A percentile compares a stretch with the other conserved stretches of the same genome.
Conservation (phyloP, 345 rosid species). For the Capsella bursapastoris region DNA sequence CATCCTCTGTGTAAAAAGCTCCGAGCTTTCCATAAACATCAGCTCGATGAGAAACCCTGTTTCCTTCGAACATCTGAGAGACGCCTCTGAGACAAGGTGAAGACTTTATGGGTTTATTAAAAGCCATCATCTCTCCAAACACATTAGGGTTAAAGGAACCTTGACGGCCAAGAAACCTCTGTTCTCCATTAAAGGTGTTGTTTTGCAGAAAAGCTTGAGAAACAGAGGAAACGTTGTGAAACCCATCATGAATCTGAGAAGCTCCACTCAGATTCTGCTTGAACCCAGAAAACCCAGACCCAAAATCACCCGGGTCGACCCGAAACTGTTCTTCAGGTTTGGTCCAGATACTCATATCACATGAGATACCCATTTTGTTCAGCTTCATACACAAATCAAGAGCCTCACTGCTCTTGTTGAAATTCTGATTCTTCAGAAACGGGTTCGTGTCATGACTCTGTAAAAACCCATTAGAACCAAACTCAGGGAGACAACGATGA, state of each 20-base stretch:
- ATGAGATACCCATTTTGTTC: too few relatives aligned
- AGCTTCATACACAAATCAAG: too few relatives aligned
- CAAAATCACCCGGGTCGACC: slow-evolving; percentile 29
- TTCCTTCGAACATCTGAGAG: slow-evolving; percentile 38
- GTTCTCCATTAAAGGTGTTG: slow-evolving; percentile 33
- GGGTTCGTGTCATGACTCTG: too few relatives aligned
- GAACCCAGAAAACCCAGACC: slow-evolving; percentile 30
- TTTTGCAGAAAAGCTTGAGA: neutral
- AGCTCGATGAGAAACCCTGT: slow-evolving; percentile 35
- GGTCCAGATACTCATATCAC: too few relatives aligned
- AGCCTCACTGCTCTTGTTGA: too few relatives aligned
- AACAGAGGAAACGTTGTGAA: slow-evolving; percentile 31
- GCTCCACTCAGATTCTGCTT: slow-evolving; percentile 26
- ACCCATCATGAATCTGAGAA: slow-evolving; percentile 39
- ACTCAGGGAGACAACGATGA: too few relatives aligned
- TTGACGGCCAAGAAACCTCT: slow-evolving; percentile 43
- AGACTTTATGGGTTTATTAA: slow-evolving; percentile 36
- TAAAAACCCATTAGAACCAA: too few relatives aligned
- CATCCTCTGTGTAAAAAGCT: too few relatives aligned
- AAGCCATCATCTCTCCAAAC: slow-evolving; percentile 43
- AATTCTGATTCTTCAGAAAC: too few relatives aligned
- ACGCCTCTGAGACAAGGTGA: slow-evolving; percentile 21
- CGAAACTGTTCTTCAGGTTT: slow-evolving; percentile 2
- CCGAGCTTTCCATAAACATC: too few relatives aligned
- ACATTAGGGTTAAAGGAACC: slow-evolving; percentile 40